phyloP scores from a whole-genome alignment of 2,329 filamentous ascomycete species.

The Cytospora piceicola region DNA sequence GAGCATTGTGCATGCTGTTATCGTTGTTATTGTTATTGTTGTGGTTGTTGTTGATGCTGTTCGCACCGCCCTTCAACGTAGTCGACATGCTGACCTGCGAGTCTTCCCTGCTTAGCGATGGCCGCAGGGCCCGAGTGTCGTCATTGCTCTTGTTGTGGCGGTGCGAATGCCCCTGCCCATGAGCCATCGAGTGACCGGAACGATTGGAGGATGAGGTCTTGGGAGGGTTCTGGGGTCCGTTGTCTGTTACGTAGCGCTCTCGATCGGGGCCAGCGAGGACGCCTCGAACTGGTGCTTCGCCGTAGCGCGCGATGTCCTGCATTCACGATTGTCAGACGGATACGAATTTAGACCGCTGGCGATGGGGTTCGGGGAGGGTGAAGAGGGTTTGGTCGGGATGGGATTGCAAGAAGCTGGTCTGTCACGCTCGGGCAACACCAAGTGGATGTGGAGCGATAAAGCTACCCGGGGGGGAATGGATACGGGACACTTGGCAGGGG shows the following conservation, averaged over 20 bases:
- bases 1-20: constrained; percentile 47
- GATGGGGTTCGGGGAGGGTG: constrained; percentile 12
- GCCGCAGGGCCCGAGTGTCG: constrained; percentile 67
- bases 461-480: constrained; percentile 32
- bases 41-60: constrained; percentile 34
- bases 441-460: constrained; percentile 30
- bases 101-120: constrained; percentile 77
- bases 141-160: constrained; percentile 74
- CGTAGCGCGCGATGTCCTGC: constrained; percentile 75
- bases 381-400: constrained; percentile 25
- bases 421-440: constrained; percentile 27
- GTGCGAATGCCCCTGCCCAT: constrained; percentile 66
- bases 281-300: constrained; percentile 75
- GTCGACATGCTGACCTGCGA: constrained; percentile 55
- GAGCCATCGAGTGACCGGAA: constrained; percentile 63
- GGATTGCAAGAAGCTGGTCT: constrained; percentile 30
- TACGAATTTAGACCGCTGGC: constrained; percentile 4
- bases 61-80: constrained; percentile 52
- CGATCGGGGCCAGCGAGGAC: constrained; percentile 71
- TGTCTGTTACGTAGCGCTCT: constrained; percentile 65
- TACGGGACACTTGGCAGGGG: constrained; percentile 34
- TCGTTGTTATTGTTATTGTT: constrained; percentile 31
- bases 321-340: constrained; percentile 22
- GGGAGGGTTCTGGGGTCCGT: constrained; percentile 50
- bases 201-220: constrained; percentile 68